A percentile compares a stretch with the other conserved stretches of the same genome.
These are phyloP conservation scores for Fistulinella prunicolor DNA, from an alignment of 768 basidiomycete species.

Conservation along the genomic window DNA sequence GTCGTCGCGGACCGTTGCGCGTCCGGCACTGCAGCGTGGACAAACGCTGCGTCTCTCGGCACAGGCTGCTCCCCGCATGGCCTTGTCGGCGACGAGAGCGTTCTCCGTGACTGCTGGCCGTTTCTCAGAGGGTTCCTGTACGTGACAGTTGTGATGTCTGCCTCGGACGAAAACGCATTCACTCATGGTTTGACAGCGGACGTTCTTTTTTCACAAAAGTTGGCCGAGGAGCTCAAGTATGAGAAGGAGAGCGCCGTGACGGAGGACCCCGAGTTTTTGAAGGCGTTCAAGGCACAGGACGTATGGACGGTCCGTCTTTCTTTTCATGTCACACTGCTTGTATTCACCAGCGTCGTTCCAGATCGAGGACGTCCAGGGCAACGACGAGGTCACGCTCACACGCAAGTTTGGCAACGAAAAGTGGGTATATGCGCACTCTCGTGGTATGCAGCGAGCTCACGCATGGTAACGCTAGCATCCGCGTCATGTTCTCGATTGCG, in stretches of 20 bases:
- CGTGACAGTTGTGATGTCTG: constrained; percentile 10
- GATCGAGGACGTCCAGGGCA: constrained; percentile 68
- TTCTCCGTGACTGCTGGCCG: constrained; percentile 40
- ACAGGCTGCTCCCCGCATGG: constrained; percentile 12
- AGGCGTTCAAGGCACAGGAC: constrained; percentile 66
- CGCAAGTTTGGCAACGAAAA: constrained; percentile 88
- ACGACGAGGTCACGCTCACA: constrained; percentile 79
- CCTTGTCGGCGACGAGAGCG: constrained; percentile 31
- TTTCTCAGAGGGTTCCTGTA: constrained; percentile 45
- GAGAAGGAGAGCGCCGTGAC: constrained; percentile 59
- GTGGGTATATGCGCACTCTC: constrained; percentile 47
- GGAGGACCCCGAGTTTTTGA: constrained; percentile 71
- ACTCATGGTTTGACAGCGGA: constrained; percentile 49
- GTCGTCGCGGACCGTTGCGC: constrained; percentile 37
- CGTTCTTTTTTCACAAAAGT: constrained; percentile 66
- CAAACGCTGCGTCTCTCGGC: constrained; percentile 18
- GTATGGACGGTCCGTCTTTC: constrained; percentile 64
- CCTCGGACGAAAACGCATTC: too few relatives aligned
- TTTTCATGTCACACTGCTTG: too few relatives aligned
- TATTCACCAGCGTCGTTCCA: constrained; percentile 25
- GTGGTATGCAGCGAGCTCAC: not conserved
- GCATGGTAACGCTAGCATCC: constrained; percentile 53
- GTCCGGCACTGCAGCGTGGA: constrained; percentile 25
- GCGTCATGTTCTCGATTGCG: constrained; percentile 88
- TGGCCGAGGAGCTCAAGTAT: constrained; percentile 81